Percentiles rank a stretch among this genome's conserved stretches.
Evolutionary conservation across 768 basidiomycete species (phyloP).

Genomic region (Boletales sp.): DNA sequence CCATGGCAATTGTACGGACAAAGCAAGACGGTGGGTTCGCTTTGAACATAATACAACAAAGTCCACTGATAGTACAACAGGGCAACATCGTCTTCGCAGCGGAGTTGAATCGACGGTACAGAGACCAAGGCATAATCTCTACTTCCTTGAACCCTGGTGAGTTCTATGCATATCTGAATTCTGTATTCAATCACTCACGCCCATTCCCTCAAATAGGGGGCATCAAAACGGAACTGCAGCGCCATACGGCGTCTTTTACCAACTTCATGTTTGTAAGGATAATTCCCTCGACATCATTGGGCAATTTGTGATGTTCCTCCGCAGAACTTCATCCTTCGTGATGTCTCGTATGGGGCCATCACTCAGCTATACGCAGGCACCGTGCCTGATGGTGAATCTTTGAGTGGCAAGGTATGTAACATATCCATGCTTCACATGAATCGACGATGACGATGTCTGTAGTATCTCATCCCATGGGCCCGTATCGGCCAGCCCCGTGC

Average conservation of each 20-base stretch:
- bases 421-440: too few relatives aligned
- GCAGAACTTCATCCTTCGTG: conserved; percentile 20
- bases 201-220: background rate
- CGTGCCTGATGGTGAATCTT: conserved; percentile 31
- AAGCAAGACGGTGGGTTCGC: conserved; percentile 30
- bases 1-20: conserved; percentile 17
- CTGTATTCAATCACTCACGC: too few relatives aligned
- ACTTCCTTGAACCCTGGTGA: conserved; percentile 41
- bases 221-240: background rate
- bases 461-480: conserved; percentile 52
- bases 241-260: background rate
- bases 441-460: background rate
- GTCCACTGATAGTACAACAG: conserved; percentile 18
- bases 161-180: background rate
- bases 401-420: conserved; percentile 45
- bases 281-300: background rate
- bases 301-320: background rate
- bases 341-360: conserved; percentile 39
- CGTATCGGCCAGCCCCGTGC: conserved; percentile 32
- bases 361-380: conserved; percentile 53
- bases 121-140: conserved; percentile 42
- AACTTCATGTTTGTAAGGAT: background rate
- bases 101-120: conserved; percentile 42
- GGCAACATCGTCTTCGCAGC: conserved; percentile 43
- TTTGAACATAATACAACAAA: background rate